Conservation (phyloP, 2,329 filamentous ascomycete species). For the Zarea fungicola region DNA sequence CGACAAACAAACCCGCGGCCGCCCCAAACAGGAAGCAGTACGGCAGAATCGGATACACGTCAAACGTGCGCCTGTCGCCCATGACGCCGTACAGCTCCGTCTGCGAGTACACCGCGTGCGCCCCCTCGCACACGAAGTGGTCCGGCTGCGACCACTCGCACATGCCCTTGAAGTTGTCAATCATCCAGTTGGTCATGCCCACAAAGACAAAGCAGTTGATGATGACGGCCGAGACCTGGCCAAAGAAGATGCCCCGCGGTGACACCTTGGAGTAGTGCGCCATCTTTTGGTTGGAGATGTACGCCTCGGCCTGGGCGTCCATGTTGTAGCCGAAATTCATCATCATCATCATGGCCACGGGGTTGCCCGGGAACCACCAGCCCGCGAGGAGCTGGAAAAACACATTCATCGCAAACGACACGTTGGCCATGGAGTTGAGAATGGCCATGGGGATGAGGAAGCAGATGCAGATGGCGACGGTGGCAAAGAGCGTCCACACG, state of each 20-base stretch:
- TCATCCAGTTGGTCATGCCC: slow-evolving; percentile 33
- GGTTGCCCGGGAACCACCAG: slow-evolving; percentile 29
- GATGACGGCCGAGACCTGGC: slow-evolving; percentile 39
- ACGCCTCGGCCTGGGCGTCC: slow-evolving; percentile 37
- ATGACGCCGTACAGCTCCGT: slow-evolving; percentile 27
- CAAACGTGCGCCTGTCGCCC: slow-evolving; percentile 31
- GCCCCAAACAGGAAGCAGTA: slow-evolving; percentile 15
- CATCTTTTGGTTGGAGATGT: slow-evolving; percentile 30
- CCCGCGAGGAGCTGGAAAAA: slow-evolving; percentile 36
- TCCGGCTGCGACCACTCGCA: slow-evolving; percentile 28
- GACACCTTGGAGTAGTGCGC: slow-evolving; percentile 30
- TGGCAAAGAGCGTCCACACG: slow-evolving; percentile 26
- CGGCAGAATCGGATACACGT: slow-evolving; percentile 5
- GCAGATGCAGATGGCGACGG: slow-evolving; percentile 31
- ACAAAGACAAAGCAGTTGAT: slow-evolving; percentile 35
- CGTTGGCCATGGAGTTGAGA: slow-evolving; percentile 37
- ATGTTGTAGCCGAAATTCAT: slow-evolving; percentile 42
- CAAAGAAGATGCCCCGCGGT: slow-evolving; percentile 29
- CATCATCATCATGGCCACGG: slow-evolving; percentile 50
- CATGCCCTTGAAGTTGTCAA: slow-evolving; percentile 26
- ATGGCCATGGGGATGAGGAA: slow-evolving; percentile 37
- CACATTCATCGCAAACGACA: slow-evolving; percentile 42
- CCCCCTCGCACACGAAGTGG: slow-evolving; percentile 24
- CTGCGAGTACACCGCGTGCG: slow-evolving; percentile 28
- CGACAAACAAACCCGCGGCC: slow-evolving; percentile 58